Evolutionary conservation across 768 basidiomycete species (phyloP), one percentile per base, ranked within the genome.

Genomic region (Pisolithus albus): DNA sequence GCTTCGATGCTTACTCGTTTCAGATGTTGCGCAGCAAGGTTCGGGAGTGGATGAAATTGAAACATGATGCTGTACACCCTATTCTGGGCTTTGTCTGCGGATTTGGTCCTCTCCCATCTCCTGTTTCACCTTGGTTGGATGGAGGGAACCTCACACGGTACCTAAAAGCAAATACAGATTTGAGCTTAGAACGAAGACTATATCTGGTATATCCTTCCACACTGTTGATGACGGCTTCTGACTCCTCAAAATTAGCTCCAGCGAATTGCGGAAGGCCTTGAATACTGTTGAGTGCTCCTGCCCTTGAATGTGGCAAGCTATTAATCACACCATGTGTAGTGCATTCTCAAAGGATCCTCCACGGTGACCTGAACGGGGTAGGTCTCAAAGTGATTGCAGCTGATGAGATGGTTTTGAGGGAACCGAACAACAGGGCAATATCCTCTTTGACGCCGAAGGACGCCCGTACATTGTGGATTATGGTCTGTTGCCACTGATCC

Each of bases 321-420:
- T 30, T 30, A 30, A 30, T 30, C 30, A 26, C 4, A 1, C 4
- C 4, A 9, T 42, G 8, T 6, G 4, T 23, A 55, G 54, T 49
- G 7, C 54, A 56, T 19, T 60, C 59, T 13, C 30, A 36, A 19
- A 57, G 63, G 7, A 65, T 77, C 24, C 63, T 76, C 15, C 77
- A 75, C 46, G 75, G 75, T 0, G 75, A 78, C 46, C 62, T 77
- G 19, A 74, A 73, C 53, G 75, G 71, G 18, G 75, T 75, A 47
- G 44, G 62, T 60, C 37, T 24, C 7, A 16, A 16, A 42, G 15
- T 9, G 24, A 5, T 3, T 32, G 8, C 9, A 39, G 36, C 2
- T 42, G 16, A 18, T 43, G n/a, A 15, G 32, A 9, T 50, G 15
- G 13, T 13, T 41, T 2, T 18, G 39, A 30, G 15, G 10, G 34